phyloP scores from a whole-genome alignment of 805 yeast genomes.

The Clavispora fructus region DNA sequence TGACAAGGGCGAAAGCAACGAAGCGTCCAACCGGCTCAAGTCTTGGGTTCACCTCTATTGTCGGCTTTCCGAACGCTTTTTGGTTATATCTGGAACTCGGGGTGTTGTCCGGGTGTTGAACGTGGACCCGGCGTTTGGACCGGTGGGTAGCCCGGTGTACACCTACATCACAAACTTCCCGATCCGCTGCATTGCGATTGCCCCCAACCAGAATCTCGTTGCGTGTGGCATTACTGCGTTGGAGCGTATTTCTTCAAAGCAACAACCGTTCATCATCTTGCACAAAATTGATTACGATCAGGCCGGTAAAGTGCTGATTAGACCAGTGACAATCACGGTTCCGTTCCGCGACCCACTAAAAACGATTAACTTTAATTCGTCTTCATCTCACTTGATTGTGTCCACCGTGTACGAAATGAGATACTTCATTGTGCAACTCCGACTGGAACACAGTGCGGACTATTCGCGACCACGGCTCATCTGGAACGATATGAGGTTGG shows the following conservation, averaged over 20 bases:
- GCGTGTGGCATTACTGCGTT: slow-evolving; percentile 83
- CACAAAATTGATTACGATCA: slow-evolving; percentile 30
- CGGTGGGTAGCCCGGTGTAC: slow-evolving; percentile 58
- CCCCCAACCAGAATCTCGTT: slow-evolving; percentile 57
- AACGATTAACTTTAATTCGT: slow-evolving; percentile 64
- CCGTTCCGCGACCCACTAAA: slow-evolving; percentile 87
- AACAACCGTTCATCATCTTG: slow-evolving; percentile 70
- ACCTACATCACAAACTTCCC: slow-evolving; percentile 68
- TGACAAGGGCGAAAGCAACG: slow-evolving; percentile 14
- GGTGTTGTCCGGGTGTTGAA: slow-evolving; percentile 69
- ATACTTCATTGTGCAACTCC: slow-evolving; percentile 67
- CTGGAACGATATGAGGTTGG: slow-evolving; percentile 26
- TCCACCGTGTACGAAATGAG: slow-evolving; percentile 75
- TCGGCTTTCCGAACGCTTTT: slow-evolving; percentile 49
- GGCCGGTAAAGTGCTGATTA: slow-evolving; percentile 16
- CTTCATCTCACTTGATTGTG: slow-evolving; percentile 67
- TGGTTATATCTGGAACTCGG: slow-evolving; percentile 67
- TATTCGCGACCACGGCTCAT: slow-evolving; percentile 35
- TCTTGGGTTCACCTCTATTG: slow-evolving; percentile 62
- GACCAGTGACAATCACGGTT: slow-evolving; percentile 66
- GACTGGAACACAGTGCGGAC: slow-evolving; percentile 41
- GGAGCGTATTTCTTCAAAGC: slow-evolving; percentile 61
- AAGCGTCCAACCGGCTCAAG: slow-evolving; percentile 28
- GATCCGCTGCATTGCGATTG: slow-evolving; percentile 70
- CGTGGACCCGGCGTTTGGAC: slow-evolving; percentile 21